Conservation (phyloP, 768 basidiomycete genomes). For the Dioszegia aurantiaca region DNA sequence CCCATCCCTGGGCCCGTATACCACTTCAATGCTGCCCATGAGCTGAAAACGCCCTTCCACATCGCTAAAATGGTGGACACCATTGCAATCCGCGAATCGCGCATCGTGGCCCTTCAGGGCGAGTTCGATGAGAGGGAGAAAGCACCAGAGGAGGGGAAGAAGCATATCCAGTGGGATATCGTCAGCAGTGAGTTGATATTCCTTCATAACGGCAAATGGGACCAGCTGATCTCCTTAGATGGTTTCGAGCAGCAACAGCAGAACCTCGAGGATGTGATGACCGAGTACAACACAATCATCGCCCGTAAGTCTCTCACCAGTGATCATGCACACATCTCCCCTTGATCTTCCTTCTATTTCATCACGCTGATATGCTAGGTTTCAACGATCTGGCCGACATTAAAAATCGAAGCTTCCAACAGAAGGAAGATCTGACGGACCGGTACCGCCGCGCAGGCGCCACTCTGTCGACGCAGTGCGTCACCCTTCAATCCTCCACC, state of each 20-base stretch:
- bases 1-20: neutral
- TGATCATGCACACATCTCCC: no score
- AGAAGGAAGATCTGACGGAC: constrained; percentile 8
- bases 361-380: constrained; percentile 2
- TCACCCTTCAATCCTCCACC: constrained; percentile 11
- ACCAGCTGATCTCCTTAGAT: constrained; percentile 1
- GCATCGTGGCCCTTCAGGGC: no score
- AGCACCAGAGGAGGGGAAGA: neutral
- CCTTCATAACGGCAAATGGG: neutral
- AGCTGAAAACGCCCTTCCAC: neutral
- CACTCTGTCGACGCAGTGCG: constrained; percentile 9
- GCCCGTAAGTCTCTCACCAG: neutral
- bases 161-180: constrained; percentile 1
- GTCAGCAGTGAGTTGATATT: constrained; percentile 1
- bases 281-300: neutral
- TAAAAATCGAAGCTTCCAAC: neutral
- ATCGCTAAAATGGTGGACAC: neutral
- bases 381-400: constrained; percentile 4
- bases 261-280: constrained; percentile 3
- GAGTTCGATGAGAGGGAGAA: neutral
- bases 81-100: no score
- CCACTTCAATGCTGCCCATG: constrained; percentile 1
- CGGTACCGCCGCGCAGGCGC: constrained; percentile 8
- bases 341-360: neutral
- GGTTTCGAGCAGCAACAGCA: neutral